Evolutionary conservation across 495 filamentous ascomycete species (phyloP), one percentile per base, ranked within the genome.

Genomic region (Annulohypoxylon bovei): DNA sequence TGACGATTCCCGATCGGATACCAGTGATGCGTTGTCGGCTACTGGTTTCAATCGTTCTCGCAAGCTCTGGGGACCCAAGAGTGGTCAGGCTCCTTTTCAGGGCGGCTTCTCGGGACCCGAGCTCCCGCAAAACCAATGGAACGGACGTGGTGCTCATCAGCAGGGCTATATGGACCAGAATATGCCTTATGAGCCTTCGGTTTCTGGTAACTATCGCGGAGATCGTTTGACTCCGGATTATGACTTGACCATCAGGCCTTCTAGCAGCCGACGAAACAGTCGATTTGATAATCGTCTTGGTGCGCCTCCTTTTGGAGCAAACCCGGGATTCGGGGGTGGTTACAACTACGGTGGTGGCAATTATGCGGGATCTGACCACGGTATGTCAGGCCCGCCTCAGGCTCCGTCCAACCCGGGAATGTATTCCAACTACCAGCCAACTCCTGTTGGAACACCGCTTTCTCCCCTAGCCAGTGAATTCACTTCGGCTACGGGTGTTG

Each of bases 391-490:
- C 18, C 75, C 75, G 6, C 56, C 77, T 28, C 75, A 72, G 11
- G 75, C 65, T 49, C 33, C 69, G 49, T 76, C 78, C 75, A 76
- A 69, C 71, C 78, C 87, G 62, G 85, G 84, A 39, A 67, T 87
- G 61, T 89, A 88, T 75, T 78, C 83, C 79, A 68, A 85, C 25
- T 96, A 92, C 77, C 88, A 89, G 60, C 87, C 91, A 67, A 88
- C 87, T 44, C 87, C 92, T 32, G 88, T 92, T 68, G 91, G 93
- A 35, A 92, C 93, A 27, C 85, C 92, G 4, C 87, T 98, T 18
- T 97, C 94, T 14, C 92, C 95, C 3, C 90, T 92, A 53, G 93
- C 94, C 27, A 87, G 87, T 20, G 93, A 97, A 75, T 97, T 97
- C 72, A 90, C 88, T 47, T 85, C 84, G 22, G 68, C 73, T 9